These are phyloP conservation scores for Apiotrichum gamsii DNA, from an alignment of 1,284 basidiomycete genomes.

Conservation along the genomic window DNA sequence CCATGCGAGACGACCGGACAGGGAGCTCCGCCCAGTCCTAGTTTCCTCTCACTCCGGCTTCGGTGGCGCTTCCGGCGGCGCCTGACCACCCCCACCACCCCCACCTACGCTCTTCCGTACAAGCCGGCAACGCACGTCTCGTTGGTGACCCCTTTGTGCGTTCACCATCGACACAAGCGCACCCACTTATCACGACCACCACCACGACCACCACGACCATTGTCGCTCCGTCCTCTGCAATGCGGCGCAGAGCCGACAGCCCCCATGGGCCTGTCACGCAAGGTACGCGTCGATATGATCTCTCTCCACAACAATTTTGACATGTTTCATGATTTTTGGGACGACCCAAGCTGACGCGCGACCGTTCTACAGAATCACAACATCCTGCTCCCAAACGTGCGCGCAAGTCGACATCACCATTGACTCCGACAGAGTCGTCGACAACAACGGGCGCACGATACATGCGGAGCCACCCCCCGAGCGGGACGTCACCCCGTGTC, in stretches of 20 bases:
- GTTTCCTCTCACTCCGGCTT: too few species aligned
- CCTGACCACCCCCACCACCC: not conserved
- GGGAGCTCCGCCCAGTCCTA: too few species aligned
- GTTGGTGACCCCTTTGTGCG: too few species aligned
- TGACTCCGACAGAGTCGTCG: not conserved
- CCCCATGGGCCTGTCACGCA: slow-evolving; percentile 10
- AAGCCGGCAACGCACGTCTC: too few species aligned
- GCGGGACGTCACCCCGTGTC: slow-evolving; percentile 11
- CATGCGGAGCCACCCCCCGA: not conserved
- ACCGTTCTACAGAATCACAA: slow-evolving; percentile 14
- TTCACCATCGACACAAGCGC: not conserved
- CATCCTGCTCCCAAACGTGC: slow-evolving; percentile 9
- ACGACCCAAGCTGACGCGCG: too few species aligned
- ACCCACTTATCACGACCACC: not conserved
- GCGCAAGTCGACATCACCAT: slow-evolving; percentile 5
- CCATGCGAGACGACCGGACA: too few species aligned
- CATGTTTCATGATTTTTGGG: too few species aligned
- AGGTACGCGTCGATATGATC: too few species aligned
- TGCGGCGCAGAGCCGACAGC: slow-evolving; percentile 15
- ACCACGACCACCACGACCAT: slow-evolving; percentile 5
- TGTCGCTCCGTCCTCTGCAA: slow-evolving; percentile 6
- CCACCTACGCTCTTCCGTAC: not conserved
- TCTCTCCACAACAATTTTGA: too few species aligned
- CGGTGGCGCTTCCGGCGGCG: not conserved
- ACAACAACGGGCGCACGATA: not conserved